A percentile compares a stretch with the other conserved stretches of the same genome.
phyloP scores from a whole-genome alignment of 441 rosid species.

The Croton laevigatus region DNA sequence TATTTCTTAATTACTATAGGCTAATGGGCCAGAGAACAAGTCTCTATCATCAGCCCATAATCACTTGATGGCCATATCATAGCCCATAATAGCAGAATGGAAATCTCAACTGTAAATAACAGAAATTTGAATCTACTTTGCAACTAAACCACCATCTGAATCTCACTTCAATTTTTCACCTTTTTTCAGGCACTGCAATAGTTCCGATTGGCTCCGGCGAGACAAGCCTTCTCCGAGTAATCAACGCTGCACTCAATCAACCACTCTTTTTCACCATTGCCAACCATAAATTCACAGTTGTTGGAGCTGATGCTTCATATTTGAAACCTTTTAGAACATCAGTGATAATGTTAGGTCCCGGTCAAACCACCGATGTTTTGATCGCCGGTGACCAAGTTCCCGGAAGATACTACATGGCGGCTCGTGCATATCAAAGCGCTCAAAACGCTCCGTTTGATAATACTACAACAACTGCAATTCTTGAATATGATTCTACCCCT shows the following conservation, averaged over 20 bases:
- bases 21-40: not conserved
- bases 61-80: not conserved
- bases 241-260: slow-evolving; percentile 85
- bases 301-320: slow-evolving; percentile 84
- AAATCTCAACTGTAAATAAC: not conserved
- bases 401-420: slow-evolving; percentile 70
- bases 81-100: not conserved
- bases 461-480: slow-evolving; percentile 85
- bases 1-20: not conserved
- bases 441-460: slow-evolving; percentile 71
- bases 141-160: not conserved
- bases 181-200: slow-evolving; percentile 50
- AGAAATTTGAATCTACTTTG: not conserved
- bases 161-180: not conserved
- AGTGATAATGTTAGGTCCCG: slow-evolving; percentile 78
- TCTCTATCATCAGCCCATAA: not conserved
- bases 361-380: slow-evolving; percentile 93
- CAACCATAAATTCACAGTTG: slow-evolving; percentile 73
- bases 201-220: slow-evolving; percentile 67
- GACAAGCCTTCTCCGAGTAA: slow-evolving; percentile 77
- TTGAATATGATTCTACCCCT: slow-evolving; percentile 50
- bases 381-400: slow-evolving; percentile 66
- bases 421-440: slow-evolving; percentile 68
- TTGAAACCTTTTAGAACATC: slow-evolving; percentile 70
- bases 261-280: slow-evolving; percentile 73